A percentile compares a stretch with the other conserved stretches of the same genome.
Evolutionary conservation across 345 rosid species (phyloP).

Genomic region (Angophora floribunda): DNA sequence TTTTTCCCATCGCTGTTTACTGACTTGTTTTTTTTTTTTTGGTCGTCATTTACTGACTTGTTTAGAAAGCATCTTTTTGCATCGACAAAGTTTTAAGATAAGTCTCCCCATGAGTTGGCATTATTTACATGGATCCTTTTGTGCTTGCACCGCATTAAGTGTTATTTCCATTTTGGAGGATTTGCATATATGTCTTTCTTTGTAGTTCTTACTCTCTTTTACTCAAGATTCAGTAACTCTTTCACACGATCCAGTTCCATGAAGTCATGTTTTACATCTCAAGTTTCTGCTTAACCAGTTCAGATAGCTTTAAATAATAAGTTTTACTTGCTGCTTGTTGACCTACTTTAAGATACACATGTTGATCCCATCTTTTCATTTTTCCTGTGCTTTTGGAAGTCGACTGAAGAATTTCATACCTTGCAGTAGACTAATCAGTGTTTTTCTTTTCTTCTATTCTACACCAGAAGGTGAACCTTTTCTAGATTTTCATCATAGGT

Average conservation of each 20-base stretch:
- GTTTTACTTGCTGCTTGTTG: not conserved
- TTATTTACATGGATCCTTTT: not conserved
- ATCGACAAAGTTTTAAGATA: not conserved
- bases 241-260: not conserved
- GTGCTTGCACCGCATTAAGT: not conserved
- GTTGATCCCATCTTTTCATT: not conserved
- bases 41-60: not conserved
- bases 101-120: not conserved
- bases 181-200: not conserved
- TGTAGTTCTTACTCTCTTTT: not conserved
- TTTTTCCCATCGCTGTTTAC: not conserved
- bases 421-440: not conserved
- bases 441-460: not conserved
- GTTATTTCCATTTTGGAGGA: not conserved
- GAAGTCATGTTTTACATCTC: not conserved
- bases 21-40: not conserved
- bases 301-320: not conserved
- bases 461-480: not conserved
- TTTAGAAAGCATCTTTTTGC: not conserved
- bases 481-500: not conserved
- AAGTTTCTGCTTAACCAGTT: not conserved
- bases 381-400: not conserved
- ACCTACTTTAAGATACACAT: not conserved
- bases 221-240: not conserved
- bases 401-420: not conserved